phyloP scores from a whole-genome alignment of 2,329 filamentous ascomycete genomes.

The Hymenoscyphus albidus region DNA sequence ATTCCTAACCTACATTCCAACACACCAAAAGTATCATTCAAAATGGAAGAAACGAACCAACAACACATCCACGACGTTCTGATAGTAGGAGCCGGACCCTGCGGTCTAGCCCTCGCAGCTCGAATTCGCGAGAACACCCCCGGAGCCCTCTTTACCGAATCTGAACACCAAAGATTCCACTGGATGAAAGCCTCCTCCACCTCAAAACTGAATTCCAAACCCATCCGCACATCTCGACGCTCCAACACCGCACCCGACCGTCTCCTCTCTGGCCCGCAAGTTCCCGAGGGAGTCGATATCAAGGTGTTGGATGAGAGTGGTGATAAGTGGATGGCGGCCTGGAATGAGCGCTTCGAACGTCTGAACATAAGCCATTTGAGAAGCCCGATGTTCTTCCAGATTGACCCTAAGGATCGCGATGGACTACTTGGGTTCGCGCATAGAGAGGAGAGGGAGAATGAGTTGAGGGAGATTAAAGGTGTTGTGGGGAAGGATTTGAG shows the following conservation, averaged over 20 bases:
- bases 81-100: constrained; percentile 66
- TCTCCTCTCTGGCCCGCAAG: constrained; percentile 22
- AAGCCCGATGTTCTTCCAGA: constrained; percentile 80
- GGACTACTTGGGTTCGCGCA: constrained; percentile 67
- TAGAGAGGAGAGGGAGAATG: constrained; percentile 51
- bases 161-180: constrained; percentile 74
- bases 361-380: constrained; percentile 69
- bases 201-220: constrained; percentile 42
- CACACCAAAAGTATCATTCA: background rate
- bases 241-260: constrained; percentile 37
- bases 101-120: constrained; percentile 69
- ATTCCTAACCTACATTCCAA: background rate
- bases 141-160: constrained; percentile 76
- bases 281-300: constrained; percentile 37
- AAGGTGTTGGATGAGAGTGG: constrained; percentile 65
- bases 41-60: constrained; percentile 13
- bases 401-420: constrained; percentile 72
- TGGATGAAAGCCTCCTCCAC: constrained; percentile 61
- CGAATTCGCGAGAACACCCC: constrained; percentile 69
- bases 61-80: constrained; percentile 55
- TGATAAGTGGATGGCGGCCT: constrained; percentile 63
- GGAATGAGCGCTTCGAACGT: constrained; percentile 65
- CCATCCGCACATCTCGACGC: constrained; percentile 32
- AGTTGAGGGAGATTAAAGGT: constrained; percentile 66
- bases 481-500: constrained; percentile 77